Conservation (phyloP, 192 early-diverging fungal species). For the Rhizophagus sp. region DNA sequence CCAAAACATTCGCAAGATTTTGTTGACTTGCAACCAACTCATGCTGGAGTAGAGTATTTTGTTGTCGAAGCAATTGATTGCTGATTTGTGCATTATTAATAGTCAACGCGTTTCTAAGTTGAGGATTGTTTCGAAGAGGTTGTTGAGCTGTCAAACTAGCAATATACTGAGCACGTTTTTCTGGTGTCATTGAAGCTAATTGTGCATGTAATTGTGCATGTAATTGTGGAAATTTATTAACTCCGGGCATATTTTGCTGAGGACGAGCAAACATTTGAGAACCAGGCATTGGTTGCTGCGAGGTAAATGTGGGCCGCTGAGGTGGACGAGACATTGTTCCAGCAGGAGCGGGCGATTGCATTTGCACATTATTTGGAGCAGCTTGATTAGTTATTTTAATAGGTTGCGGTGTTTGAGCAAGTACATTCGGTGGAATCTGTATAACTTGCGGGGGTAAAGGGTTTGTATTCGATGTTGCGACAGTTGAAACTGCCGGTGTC, state of each 20-base stretch:
- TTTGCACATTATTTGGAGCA: background rate
- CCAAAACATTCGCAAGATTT: background rate
- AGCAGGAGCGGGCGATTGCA: background rate
- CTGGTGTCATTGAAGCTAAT: background rate
- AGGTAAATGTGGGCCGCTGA: background rate
- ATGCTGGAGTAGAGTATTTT: background rate
- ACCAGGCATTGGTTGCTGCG: background rate
- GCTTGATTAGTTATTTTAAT: background rate
- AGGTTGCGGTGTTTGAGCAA: background rate
- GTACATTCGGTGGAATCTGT: background rate
- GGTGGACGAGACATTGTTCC: background rate
- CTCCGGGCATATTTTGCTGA: background rate
- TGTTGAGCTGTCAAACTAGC: background rate
- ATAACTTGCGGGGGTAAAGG: background rate
- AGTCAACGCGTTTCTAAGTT: background rate
- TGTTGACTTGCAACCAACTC: slow-evolving; percentile 10
- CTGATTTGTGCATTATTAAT: background rate
- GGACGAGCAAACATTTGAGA: background rate
- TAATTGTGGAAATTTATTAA: background rate
- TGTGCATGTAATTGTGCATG: background rate
- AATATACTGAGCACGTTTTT: background rate
- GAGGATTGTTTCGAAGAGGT: background rate
- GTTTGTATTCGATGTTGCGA: background rate
- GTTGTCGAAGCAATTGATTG: background rate
- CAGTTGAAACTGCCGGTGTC: background rate